Base-by-base conservation (phyloP, 306 rosid genomes). In the Trichosanthes cucumerina region DNA sequence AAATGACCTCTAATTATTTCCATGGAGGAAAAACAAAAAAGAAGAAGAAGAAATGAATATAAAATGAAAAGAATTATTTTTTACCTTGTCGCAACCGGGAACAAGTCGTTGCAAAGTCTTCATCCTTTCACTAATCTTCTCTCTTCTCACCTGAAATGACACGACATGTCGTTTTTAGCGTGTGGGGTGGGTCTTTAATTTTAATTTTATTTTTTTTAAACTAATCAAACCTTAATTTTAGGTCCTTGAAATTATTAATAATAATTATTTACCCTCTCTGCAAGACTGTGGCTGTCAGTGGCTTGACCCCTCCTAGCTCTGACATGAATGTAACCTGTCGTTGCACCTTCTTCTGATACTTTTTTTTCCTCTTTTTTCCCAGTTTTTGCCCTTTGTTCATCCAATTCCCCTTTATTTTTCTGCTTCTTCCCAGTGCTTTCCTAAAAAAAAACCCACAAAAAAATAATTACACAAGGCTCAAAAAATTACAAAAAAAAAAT, bases 271-370 rank as follows among this genome's bases (percentile, higher is more conserved):
- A 94, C 98, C 93, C 98, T 95, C 83, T 95, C 98, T 36, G 98
- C 97, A 41, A 95, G 93, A 96, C 98, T 95, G 81, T 95, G 98
- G 87, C 93, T 95, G 81, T 95, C 98, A 1, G 98, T 95, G 41
- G 98, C 98, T 78, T 95, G 96, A 76, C 98, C 98, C 86, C 98
- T 92, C 82, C 97, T 88, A 76, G 97, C 98, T 87, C 98, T 91
- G 43, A 95, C 98, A 62, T 91, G 98, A 81, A 95, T 91, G 81
- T 89, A 95, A 3, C 89, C 96, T 4, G 87, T 85, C 80, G 97
- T 88, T 77, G 90, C 81, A 1, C 39, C 58, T 53, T 88, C 95
- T 19, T 89, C 92, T 21, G 66, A 16, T 79, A 54, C 72, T 36
- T 90, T 84, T 77, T 87, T 85, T 75, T 87, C 69, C 6, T 82